Percentiles rank a stretch among this genome's conserved stretches.
phyloP scores from a whole-genome alignment of 345 rosid species.

The Arabidopsis suecica region DNA sequence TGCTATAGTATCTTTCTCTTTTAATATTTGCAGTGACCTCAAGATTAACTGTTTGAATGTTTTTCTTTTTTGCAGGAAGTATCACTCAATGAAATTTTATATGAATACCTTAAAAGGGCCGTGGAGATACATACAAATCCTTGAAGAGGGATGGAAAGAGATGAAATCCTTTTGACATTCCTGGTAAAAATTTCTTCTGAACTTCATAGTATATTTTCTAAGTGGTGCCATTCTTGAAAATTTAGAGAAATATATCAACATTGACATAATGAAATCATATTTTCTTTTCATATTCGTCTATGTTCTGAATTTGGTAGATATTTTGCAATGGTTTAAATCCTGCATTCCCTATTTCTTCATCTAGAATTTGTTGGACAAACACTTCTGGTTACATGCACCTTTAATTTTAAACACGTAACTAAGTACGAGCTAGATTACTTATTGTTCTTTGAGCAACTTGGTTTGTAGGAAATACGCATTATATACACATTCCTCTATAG shows the following conservation, averaged over 20 bases:
- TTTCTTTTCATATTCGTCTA: neutral
- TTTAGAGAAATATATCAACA: neutral
- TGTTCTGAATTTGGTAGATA: slow-evolving; percentile 19
- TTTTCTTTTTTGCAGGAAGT: slow-evolving; percentile 25
- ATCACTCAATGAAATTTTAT: neutral
- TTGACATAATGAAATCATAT: slow-evolving; percentile 18
- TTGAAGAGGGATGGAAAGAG: slow-evolving; percentile 9
- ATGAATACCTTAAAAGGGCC: neutral
- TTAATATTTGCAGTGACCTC: slow-evolving; percentile 20
- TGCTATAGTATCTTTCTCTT: slow-evolving; percentile 21
- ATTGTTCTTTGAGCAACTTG: slow-evolving; percentile 1
- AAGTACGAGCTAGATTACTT: slow-evolving; percentile 17
- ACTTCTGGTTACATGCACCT: slow-evolving; percentile 25
- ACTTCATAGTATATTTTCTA: slow-evolving; percentile 2
- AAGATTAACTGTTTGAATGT: slow-evolving; percentile 19
- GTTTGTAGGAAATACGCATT: slow-evolving; percentile 6
- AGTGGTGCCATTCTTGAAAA: slow-evolving; percentile 8
- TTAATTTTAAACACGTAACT: neutral
- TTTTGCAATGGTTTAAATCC: slow-evolving; percentile 13
- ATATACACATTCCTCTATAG: neutral
- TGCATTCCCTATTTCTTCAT: slow-evolving; percentile 14
- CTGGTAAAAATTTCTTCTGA: slow-evolving; percentile 6
- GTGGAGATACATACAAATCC: slow-evolving; percentile 10
- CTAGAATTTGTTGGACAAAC: slow-evolving; percentile 6
- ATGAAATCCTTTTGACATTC: slow-evolving; percentile 8